A percentile compares a stretch with the other conserved stretches of the same genome.
Conservation (phyloP, 805 yeast genomes). For the Cyberlindnera xishuangbannaensis region DNA sequence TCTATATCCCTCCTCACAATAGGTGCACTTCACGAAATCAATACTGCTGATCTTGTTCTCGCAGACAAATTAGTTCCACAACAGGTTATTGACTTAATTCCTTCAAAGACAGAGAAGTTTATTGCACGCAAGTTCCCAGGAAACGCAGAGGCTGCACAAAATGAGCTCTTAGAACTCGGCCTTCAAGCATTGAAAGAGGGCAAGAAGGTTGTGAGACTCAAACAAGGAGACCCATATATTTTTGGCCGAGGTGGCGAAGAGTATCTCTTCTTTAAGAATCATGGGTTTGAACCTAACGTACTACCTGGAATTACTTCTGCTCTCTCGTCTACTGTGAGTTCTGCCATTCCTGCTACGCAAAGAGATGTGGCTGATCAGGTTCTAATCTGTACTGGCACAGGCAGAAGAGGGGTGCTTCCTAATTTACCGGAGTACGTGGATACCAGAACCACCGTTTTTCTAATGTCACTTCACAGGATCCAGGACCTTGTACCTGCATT, state of each 20-base stretch:
- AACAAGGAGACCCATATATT: conserved; percentile 96
- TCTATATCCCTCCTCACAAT: conserved; percentile 73
- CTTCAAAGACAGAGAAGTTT: conserved; percentile 63
- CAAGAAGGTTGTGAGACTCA: conserved; percentile 75
- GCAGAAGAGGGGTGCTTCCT: conserved; percentile 80
- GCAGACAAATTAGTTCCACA: conserved; percentile 94
- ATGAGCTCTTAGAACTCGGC: conserved; percentile 73
- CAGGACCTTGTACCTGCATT: conserved; percentile 44
- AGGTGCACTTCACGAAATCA: conserved; percentile 78
- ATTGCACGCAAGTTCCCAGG: conserved; percentile 96
- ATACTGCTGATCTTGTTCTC: conserved; percentile 73
- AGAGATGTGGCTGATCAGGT: conserved; percentile 91
- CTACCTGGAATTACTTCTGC: conserved; percentile 90
- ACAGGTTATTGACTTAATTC: conserved; percentile 78
- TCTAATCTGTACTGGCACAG: conserved; percentile 90
- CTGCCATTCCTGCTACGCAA: conserved; percentile 87
- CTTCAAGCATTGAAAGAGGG: conserved; percentile 59
- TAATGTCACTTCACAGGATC: conserved; percentile 84
- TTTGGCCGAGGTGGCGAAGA: conserved; percentile 98
- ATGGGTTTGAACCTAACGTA: conserved; percentile 70
- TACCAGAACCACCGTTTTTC: conserved; percentile 75
- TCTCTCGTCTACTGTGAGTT: conserved; percentile 75
- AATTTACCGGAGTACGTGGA: conserved; percentile 65
- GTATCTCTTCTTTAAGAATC: conserved; percentile 54
- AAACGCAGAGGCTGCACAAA: conserved; percentile 90